A percentile compares a stretch with the other conserved stretches of the same genome.
Conservation (phyloP, 2,329 filamentous ascomycete genomes). For the Tolypocladium guangdongense region DNA sequence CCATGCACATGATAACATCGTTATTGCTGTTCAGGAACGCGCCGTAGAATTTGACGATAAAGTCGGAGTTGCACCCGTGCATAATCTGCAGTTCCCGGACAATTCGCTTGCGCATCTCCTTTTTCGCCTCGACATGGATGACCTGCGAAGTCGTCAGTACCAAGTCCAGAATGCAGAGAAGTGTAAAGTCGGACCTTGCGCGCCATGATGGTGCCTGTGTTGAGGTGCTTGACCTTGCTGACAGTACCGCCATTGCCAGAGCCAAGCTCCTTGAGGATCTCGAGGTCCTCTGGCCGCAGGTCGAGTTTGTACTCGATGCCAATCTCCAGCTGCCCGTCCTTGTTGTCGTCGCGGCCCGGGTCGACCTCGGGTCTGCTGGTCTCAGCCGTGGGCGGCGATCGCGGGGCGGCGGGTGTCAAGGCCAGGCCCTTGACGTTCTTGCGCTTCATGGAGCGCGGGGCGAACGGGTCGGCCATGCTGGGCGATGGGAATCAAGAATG, state of each 20-base stretch:
- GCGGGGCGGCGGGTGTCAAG: slow-evolving; percentile 67
- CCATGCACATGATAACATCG: slow-evolving; percentile 99
- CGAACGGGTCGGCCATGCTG: slow-evolving; percentile 52
- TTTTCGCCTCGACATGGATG: slow-evolving; percentile 96
- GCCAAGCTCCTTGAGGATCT: slow-evolving; percentile 88
- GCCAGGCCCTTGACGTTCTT: slow-evolving; percentile 98
- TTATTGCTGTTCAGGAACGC: slow-evolving; percentile 94
- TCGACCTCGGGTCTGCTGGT: slow-evolving; percentile 52
- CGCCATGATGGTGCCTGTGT: slow-evolving; percentile 93
- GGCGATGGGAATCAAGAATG: neutral
- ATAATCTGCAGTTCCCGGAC: slow-evolving; percentile 96
- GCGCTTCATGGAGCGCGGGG: slow-evolving; percentile 82
- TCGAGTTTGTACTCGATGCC: slow-evolving; percentile 95
- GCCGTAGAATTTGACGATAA: slow-evolving; percentile 96
- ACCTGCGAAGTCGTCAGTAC: slow-evolving; percentile 44
- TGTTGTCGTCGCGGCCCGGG: slow-evolving; percentile 47
- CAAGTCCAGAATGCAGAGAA: neutral
- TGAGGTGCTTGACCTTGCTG: slow-evolving; percentile 92
- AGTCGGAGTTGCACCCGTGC: slow-evolving; percentile 92
- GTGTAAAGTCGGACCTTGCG: slow-evolving; percentile 58
- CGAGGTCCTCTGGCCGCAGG: slow-evolving; percentile 79
- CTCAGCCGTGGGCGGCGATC: slow-evolving; percentile 60
- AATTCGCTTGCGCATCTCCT: slow-evolving; percentile 92
- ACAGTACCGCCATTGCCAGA: slow-evolving; percentile 96
- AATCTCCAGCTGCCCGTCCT: slow-evolving; percentile 67